phyloP scores from a whole-genome alignment of 768 basidiomycete species.

The Suillus ampliporus region DNA sequence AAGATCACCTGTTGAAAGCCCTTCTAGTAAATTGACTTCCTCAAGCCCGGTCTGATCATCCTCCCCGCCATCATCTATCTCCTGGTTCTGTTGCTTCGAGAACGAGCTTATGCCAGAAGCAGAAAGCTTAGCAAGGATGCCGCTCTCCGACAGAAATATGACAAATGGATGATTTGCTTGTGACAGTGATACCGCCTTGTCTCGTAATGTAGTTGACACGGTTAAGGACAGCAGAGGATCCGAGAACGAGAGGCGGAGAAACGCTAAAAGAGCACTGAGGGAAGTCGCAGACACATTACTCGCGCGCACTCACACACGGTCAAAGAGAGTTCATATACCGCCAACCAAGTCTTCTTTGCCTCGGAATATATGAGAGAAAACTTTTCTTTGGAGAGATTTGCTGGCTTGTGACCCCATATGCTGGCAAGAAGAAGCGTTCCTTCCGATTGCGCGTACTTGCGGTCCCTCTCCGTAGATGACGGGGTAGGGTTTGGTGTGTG shows the following conservation, averaged over 20 bases:
- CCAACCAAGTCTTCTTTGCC: conserved; percentile 69
- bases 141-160: conserved; percentile 26
- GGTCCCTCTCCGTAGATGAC: conserved; percentile 70
- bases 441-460: conserved; percentile 77
- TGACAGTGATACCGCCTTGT: conserved; percentile 64
- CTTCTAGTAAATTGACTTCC: conserved; percentile 72
- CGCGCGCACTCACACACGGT: conserved; percentile 69
- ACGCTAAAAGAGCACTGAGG: conserved; percentile 53
- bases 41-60: conserved; percentile 55
- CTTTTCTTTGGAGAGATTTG: conserved; percentile 53
- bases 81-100: conserved; percentile 7
- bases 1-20: conserved; percentile 63
- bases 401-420: conserved; percentile 72
- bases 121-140: conserved; percentile 22
- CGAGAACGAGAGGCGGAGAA: conserved; percentile 66
- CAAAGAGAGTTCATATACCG: conserved; percentile 77
- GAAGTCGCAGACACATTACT: neutral
- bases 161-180: conserved; percentile 42
- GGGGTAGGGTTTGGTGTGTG: conserved; percentile 87
- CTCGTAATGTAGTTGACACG: conserved; percentile 84
- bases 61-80: conserved; percentile 38
- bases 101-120: conserved; percentile 2
- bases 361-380: conserved; percentile 74
- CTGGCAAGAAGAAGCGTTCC: conserved; percentile 73
- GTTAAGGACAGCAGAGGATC: conserved; percentile 88